phyloP scores from a whole-genome alignment of 306 rosid genomes.

The Rosa lucieae region DNA sequence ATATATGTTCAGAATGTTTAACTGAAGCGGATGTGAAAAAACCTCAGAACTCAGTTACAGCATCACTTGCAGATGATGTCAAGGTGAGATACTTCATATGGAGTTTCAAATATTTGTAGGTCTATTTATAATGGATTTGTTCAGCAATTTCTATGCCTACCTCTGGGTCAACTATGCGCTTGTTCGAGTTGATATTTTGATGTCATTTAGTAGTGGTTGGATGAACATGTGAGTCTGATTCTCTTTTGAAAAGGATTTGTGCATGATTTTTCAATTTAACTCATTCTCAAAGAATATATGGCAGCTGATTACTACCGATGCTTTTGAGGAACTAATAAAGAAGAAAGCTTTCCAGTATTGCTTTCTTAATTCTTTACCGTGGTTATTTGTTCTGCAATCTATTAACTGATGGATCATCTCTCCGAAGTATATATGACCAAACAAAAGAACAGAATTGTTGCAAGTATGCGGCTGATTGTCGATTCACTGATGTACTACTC shows the following conservation, averaged over 20 bases:
- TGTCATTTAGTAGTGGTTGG: not conserved
- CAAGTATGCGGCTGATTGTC: not conserved
- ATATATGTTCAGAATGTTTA: slow-evolving; percentile 79
- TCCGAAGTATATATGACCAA: not conserved
- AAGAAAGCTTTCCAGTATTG: not conserved
- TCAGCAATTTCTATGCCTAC: not conserved
- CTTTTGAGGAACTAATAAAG: not conserved
- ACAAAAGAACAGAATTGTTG: too few relatives aligned
- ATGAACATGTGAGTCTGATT: not conserved
- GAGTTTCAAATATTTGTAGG: too few relatives aligned
- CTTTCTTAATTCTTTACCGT: not conserved
- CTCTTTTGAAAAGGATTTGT: too few relatives aligned
- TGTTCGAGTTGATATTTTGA: not conserved
- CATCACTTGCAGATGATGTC: slow-evolving; percentile 51
- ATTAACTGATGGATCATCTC: not conserved
- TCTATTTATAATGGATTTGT: too few relatives aligned
- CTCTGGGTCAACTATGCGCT: not conserved
- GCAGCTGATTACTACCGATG: not conserved
- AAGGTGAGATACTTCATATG: slow-evolving; percentile 35
- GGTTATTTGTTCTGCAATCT: not conserved
- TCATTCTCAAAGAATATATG: too few relatives aligned
- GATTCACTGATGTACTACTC: not conserved
- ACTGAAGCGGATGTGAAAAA: slow-evolving; percentile 67
- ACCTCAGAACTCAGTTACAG: slow-evolving; percentile 44
- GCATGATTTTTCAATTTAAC: too few relatives aligned